These are phyloP conservation scores for Exsudoporus frostii DNA, from an alignment of 768 basidiomycete species.

Conservation along the genomic window DNA sequence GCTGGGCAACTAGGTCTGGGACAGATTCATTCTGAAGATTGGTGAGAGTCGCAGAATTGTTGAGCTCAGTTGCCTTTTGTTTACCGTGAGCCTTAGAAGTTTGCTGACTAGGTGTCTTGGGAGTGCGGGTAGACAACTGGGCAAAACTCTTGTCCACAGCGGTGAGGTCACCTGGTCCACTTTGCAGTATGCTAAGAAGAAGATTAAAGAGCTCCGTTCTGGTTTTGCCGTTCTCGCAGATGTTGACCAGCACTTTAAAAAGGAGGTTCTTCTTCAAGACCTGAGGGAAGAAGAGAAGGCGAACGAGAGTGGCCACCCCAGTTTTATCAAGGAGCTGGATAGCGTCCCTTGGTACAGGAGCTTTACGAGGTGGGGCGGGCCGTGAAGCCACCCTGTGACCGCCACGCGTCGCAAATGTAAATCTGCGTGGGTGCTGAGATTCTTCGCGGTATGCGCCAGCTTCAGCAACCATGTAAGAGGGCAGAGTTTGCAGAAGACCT, in stretches of 20 bases:
- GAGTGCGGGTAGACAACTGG: conserved; percentile 77
- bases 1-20: conserved; percentile 90
- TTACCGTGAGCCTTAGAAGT: conserved; percentile 57
- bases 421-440: conserved; percentile 36
- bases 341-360: conserved; percentile 69
- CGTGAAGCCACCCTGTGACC: conserved; percentile 26
- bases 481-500: conserved; percentile 75
- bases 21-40: conserved; percentile 71
- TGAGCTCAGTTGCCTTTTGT: conserved; percentile 60
- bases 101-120: conserved; percentile 44
- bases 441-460: conserved; percentile 69
- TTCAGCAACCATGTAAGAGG: conserved; percentile 84
- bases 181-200: conserved; percentile 90
- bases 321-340: conserved; percentile 90
- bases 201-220: conserved; percentile 92
- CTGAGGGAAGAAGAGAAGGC: conserved; percentile 95
- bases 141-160: conserved; percentile 93
- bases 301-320: conserved; percentile 84
- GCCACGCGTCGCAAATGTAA: conserved; percentile 30
- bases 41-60: conserved; percentile 46
- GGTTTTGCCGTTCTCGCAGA: conserved; percentile 93
- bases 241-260: conserved; percentile 87
- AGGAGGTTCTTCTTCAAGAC: conserved; percentile 81
- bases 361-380: conserved; percentile 44
- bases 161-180: conserved; percentile 88